Conservation (phyloP, 2,329 filamentous ascomycete genomes). For the Rasamsonia emersonii region DNA sequence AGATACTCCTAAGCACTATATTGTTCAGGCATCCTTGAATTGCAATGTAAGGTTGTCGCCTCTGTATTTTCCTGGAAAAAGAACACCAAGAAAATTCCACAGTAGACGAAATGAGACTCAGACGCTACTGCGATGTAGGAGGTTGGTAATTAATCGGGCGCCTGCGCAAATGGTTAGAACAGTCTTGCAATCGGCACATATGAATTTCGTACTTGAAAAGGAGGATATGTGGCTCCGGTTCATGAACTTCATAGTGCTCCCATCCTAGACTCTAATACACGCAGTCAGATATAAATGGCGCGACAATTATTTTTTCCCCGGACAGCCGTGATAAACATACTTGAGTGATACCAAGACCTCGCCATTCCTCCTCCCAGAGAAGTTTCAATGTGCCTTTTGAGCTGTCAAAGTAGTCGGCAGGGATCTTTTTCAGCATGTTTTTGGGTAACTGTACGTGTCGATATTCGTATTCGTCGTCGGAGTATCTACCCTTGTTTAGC, state of each 20-base stretch:
- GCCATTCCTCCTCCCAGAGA: constrained; percentile 98
- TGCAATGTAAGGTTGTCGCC: constrained; percentile 1
- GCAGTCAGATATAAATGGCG: not conserved
- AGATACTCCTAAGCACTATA: constrained; percentile 5
- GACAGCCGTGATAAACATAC: constrained; percentile 39
- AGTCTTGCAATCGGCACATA: constrained; percentile 14
- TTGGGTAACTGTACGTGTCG: constrained; percentile 96
- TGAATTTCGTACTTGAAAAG: constrained; percentile 80
- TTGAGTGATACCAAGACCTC: constrained; percentile 93
- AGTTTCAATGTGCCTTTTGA: constrained; percentile 88
- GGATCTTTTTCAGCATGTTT: constrained; percentile 95
- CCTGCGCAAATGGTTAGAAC: constrained; percentile 38
- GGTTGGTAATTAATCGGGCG: constrained; percentile 79
- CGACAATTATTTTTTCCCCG: not conserved
- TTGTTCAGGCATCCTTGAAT: constrained; percentile 5
- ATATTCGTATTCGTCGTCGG: constrained; percentile 88
- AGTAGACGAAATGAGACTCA: constrained; percentile 1
- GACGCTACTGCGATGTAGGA: constrained; percentile 37
- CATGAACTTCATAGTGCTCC: constrained; percentile 99
- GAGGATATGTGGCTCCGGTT: constrained; percentile 95
- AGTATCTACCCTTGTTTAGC: constrained; percentile 57
- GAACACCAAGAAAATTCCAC: constrained; percentile 10
- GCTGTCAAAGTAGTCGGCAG: constrained; percentile 86
- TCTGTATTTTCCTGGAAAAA: constrained; percentile 8
- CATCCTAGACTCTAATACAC: constrained; percentile 76